Evolutionary conservation across 345 rosid species (phyloP), one percentile per base, ranked within the genome.

Genomic region (Salix purpurea): DNA sequence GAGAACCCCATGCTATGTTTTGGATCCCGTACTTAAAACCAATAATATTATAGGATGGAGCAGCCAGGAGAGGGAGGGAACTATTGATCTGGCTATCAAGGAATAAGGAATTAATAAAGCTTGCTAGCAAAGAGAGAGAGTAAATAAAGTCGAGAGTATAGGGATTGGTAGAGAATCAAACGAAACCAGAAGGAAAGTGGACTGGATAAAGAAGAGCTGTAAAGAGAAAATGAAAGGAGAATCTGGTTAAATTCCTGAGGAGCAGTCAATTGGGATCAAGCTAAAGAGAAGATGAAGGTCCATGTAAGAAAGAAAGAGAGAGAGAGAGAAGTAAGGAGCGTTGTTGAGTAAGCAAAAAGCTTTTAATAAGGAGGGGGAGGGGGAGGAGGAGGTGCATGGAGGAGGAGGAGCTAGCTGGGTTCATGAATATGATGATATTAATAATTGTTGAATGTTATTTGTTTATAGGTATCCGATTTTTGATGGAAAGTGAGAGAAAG

Each of bases 1-100:
- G 91, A 76, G 75, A 83, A 69, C 62, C 92, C 92, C 94, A 91
- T 90, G 71, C 30, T 69, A 91, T 88, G 71, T 21, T 69, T 78
- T 18, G 62, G 60, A 74, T 77, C 66, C 52, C 46, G 46, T 42
- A 11, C 46, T 42, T 42, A 66, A 76, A 50, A 7, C 44, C 12
- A 19, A 28, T 34, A 66, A 11, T 9, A 64, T 54, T 28, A 70
- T 68, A 28, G 69, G 26, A 26, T 26, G 26, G 39, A 64, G 2
- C 52, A 70, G 68, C 23, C 13, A 70, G 46, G 54, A 44, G 14
- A 40, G 44, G 44, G 44, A 10, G 14, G 44, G 44, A 40, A 34
- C 36, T 4, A 34, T 34, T 4, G 36, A 34, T 34, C 36, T 34
- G 36, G 36, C 36, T 34, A 34, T 34, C 36, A 34, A 34, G 36